These are phyloP conservation scores for Hysterium pulicare DNA, from an alignment of 2,329 filamentous ascomycete genomes.

Conservation along the genomic window DNA sequence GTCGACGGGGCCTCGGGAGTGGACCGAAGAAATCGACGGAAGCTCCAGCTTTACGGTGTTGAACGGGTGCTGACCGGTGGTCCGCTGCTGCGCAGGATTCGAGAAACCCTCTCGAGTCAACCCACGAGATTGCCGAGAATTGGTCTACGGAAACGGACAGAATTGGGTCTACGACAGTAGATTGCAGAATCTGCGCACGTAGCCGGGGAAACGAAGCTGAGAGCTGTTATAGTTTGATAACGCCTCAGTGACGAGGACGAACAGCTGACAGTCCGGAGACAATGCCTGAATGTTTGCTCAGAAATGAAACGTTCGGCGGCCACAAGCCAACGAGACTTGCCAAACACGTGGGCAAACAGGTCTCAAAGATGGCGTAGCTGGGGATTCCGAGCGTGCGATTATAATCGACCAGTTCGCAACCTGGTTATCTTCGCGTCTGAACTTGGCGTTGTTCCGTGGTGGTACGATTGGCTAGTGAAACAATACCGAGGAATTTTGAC, in stretches of 20 bases:
- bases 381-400: slow-evolving; percentile 7
- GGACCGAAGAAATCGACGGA: slow-evolving; percentile 79
- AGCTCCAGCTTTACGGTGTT: slow-evolving; percentile 92
- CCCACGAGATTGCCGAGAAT: slow-evolving; percentile 23
- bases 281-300: slow-evolving; percentile 26
- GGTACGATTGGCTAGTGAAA: slow-evolving; percentile 20
- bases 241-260: slow-evolving; percentile 11
- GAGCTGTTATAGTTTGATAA: slow-evolving; percentile 24
- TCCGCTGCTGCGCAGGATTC: slow-evolving; percentile 14
- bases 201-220: slow-evolving; percentile 23
- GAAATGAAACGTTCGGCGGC: slow-evolving; percentile 13
- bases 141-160: slow-evolving; percentile 13
- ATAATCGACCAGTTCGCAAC: slow-evolving; percentile 7
- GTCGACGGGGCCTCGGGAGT: slow-evolving; percentile 74
- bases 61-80: slow-evolving; percentile 15
- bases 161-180: slow-evolving; percentile 24
- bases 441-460: slow-evolving; percentile 15
- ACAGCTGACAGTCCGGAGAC: slow-evolving; percentile 23
- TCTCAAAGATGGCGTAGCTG: slow-evolving; percentile 10
- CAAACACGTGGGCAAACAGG: slow-evolving; percentile 32
- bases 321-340: slow-evolving; percentile 23
- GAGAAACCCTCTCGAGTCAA: slow-evolving; percentile 18
- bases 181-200: slow-evolving; percentile 28
- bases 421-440: slow-evolving; percentile 12
- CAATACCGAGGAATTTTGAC: slow-evolving; percentile 17